phyloP scores from a whole-genome alignment of 176 grass and related monocot species.

The Ananas comosus region DNA sequence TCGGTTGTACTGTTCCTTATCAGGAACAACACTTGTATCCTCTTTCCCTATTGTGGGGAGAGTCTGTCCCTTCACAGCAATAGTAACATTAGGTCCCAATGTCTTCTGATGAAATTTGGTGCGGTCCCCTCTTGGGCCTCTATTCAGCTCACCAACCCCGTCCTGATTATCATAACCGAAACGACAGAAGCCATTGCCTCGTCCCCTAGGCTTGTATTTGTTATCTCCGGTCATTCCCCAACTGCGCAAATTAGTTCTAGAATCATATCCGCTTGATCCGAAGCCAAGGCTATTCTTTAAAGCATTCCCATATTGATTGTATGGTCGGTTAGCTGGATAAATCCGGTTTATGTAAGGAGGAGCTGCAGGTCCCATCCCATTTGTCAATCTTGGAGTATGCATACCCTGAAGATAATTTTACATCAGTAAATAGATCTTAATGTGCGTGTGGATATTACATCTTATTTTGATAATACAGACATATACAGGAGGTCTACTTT shows the following conservation, averaged over 20 bases:
- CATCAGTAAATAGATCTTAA: neutral
- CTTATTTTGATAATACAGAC: neutral
- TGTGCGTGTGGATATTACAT: neutral
- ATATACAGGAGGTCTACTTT: neutral
- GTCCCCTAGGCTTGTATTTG: constrained; percentile 68
- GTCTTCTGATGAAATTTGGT: constrained; percentile 63
- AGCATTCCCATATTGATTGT: constrained; percentile 46
- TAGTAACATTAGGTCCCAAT: constrained; percentile 50
- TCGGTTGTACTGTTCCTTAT: constrained; percentile 56
- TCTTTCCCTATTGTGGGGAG: constrained; percentile 46
- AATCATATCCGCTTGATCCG: constrained; percentile 67
- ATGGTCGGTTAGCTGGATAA: constrained; percentile 54
- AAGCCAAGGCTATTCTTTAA: constrained; percentile 51
- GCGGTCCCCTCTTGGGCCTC: constrained; percentile 72
- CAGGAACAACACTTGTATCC: constrained; percentile 25
- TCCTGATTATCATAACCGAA: constrained; percentile 69
- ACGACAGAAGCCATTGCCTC: constrained; percentile 43
- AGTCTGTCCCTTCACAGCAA: constrained; percentile 64
- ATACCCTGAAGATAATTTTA: constrained; percentile 53
- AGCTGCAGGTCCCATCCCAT: constrained; percentile 62
- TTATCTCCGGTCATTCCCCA: constrained; percentile 46
- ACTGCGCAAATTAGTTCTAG: constrained; percentile 46
- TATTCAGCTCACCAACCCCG: constrained; percentile 79
- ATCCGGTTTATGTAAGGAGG: constrained; percentile 47
- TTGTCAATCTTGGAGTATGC: constrained; percentile 32